Percentiles rank a stretch among this genome's conserved stretches.
phyloP scores from a whole-genome alignment of 208 protist genomes.

The Leishmania amazonensis region DNA sequence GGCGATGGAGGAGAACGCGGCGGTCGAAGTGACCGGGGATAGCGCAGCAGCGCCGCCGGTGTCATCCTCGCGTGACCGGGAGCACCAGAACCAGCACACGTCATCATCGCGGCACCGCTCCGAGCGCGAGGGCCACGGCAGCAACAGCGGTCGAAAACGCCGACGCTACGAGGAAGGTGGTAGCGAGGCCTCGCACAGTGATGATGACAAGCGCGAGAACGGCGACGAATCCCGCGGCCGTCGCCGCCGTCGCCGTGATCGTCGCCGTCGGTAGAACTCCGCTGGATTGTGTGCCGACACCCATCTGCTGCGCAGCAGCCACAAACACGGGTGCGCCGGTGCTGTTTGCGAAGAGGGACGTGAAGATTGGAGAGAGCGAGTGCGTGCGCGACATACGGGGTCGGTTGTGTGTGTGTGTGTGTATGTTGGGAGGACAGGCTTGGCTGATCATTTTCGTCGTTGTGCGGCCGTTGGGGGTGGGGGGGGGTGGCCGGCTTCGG shows the following conservation, averaged over 20 bases:
- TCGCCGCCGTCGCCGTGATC: slow-evolving; percentile 5
- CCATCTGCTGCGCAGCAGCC: not conserved
- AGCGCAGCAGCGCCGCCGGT: not conserved
- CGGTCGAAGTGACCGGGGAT: not conserved
- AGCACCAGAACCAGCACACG: slow-evolving; percentile 7
- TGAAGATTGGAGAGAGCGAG: no score
- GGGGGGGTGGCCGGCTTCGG: not conserved
- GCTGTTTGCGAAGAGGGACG: no score
- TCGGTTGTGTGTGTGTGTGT: no score
- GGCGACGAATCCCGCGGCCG: not conserved
- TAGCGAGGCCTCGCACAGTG: slow-evolving; percentile 3
- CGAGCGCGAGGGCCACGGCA: slow-evolving; percentile 1
- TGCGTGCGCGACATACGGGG: no score
- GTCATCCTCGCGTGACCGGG: not conserved
- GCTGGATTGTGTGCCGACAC: not conserved
- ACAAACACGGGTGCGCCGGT: no score
- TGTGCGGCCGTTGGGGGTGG: not conserved
- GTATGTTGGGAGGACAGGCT: no score
- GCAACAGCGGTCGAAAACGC: slow-evolving; percentile 4
- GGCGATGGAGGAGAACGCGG: slow-evolving; percentile 18
- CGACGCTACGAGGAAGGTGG: not conserved
- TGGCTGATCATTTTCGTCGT: no score
- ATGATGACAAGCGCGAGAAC: slow-evolving; percentile 3
- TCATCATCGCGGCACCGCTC: slow-evolving; percentile 3
- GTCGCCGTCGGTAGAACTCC: not conserved